These are phyloP conservation scores for Alternaria sp. DNA, from an alignment of 2,329 filamentous ascomycete genomes.

Conservation along the genomic window DNA sequence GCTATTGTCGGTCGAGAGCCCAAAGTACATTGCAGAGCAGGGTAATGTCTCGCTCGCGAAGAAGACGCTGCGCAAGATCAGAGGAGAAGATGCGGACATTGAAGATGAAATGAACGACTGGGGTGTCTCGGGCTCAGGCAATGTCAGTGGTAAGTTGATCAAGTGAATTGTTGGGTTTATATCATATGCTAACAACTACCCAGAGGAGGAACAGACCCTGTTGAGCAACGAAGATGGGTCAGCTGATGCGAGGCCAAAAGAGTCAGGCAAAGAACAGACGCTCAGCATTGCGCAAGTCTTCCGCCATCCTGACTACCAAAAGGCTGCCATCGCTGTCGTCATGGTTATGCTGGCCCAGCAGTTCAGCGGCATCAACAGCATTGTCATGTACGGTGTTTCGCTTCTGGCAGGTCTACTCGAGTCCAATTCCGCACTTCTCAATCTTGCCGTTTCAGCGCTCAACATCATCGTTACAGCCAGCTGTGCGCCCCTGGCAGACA, in stretches of 20 bases:
- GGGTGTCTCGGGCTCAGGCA: constrained; percentile 44
- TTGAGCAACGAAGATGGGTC: constrained; percentile 57
- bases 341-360: constrained; percentile 94
- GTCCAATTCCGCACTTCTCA: constrained; percentile 81
- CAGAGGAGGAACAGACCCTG: constrained; percentile 75
- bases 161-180: too few relatives aligned
- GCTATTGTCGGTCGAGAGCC: constrained; percentile 80
- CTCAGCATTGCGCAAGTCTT: constrained; percentile 65
- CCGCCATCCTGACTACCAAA: constrained; percentile 72
- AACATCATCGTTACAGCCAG: constrained; percentile 84
- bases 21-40: constrained; percentile 80
- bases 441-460: constrained; percentile 84
- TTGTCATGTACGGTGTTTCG: constrained; percentile 98
- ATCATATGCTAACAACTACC: constrained; percentile 21
- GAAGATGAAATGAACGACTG: constrained; percentile 72
- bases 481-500: constrained; percentile 86
- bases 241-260: constrained; percentile 30
- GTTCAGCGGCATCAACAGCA: constrained; percentile 89
- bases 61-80: constrained; percentile 74
- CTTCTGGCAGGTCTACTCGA: constrained; percentile 83
- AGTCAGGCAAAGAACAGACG: constrained; percentile 44
- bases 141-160: constrained; percentile 38
- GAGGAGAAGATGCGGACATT: constrained; percentile 74
- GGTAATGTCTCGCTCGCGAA: constrained; percentile 68
- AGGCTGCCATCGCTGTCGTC: constrained; percentile 89